Evolutionary conservation across 2,329 filamentous ascomycete genomes (phyloP).

Genomic region (Trichoderma atrobrunneum): DNA sequence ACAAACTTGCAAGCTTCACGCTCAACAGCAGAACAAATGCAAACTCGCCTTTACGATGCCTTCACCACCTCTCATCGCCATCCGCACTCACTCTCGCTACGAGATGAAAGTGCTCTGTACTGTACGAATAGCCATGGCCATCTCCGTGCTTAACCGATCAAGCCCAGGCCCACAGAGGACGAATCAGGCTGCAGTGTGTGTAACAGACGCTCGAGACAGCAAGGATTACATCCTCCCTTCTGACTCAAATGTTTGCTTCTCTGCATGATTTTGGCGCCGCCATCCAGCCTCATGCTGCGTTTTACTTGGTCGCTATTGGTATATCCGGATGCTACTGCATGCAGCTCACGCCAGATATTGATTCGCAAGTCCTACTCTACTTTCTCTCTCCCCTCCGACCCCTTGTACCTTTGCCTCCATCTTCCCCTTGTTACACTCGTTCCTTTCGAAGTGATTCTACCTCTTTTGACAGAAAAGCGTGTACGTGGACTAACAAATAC

Average conservation of each 20-base stretch:
- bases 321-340: not conserved
- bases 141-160: not conserved
- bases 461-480: not conserved
- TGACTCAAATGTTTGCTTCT: not conserved
- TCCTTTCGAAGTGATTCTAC: not conserved
- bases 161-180: not conserved
- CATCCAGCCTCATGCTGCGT: not conserved
- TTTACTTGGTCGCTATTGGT: not conserved
- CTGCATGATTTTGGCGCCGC: slow-evolving; percentile 4
- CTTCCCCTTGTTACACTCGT: not conserved
- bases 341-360: not conserved
- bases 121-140: not conserved
- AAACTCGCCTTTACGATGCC: not conserved
- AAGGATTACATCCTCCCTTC: not conserved
- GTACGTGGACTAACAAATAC: not conserved
- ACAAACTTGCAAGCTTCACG: not conserved
- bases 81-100: not conserved
- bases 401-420: not conserved
- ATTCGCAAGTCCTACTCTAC: not conserved
- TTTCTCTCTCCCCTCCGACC: not conserved
- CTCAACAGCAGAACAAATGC: not conserved
- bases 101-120: not conserved
- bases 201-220: slow-evolving; percentile 5
- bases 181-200: not conserved
- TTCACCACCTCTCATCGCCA: not conserved